phyloP scores from a whole-genome alignment of 768 basidiomycete genomes.

The Gloeopeniophorella convolvens region DNA sequence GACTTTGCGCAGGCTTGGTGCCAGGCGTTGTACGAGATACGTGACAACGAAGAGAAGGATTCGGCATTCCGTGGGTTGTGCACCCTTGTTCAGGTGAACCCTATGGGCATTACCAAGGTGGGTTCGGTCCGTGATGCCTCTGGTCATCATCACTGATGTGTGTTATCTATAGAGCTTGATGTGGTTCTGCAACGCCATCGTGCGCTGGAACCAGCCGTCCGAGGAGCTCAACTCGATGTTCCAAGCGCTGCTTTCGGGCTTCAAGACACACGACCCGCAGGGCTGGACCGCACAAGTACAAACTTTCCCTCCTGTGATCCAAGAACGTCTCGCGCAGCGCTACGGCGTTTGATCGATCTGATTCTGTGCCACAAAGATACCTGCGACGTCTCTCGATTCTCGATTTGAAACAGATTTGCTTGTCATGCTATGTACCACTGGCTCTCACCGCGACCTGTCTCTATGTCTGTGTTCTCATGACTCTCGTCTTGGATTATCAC shows the following conservation, averaged over 20 bases:
- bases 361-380: conserved; percentile 5
- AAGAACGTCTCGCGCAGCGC: conserved; percentile 76
- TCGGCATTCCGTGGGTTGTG: conserved; percentile 98
- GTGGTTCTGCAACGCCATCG: conserved; percentile 98
- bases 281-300: conserved; percentile 83
- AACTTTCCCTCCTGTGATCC: conserved; percentile 82
- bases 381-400: no score
- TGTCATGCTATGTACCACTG: conserved; percentile 9
- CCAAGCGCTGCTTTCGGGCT: conserved; percentile 78
- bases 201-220: conserved; percentile 91
- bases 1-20: conserved; percentile 97
- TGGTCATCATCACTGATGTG: conserved; percentile 25
- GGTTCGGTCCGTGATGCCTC: conserved; percentile 22
- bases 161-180: conserved; percentile 62
- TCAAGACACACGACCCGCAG: conserved; percentile 80
- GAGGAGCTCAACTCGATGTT: conserved; percentile 92
- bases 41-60: conserved; percentile 99
- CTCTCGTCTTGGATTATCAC: conserved; percentile 14
- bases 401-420: conserved; percentile 2
- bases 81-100: conserved; percentile 91
- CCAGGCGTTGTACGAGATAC: conserved; percentile 93
- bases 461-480: conserved; percentile 5
- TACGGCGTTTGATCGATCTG: conserved; percentile 64
- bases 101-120: conserved; percentile 88
- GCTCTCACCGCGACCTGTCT: conserved; percentile 4